These are phyloP conservation scores for Margaritispora aquatica DNA, from an alignment of 495 filamentous ascomycete species.

Conservation along the genomic window DNA sequence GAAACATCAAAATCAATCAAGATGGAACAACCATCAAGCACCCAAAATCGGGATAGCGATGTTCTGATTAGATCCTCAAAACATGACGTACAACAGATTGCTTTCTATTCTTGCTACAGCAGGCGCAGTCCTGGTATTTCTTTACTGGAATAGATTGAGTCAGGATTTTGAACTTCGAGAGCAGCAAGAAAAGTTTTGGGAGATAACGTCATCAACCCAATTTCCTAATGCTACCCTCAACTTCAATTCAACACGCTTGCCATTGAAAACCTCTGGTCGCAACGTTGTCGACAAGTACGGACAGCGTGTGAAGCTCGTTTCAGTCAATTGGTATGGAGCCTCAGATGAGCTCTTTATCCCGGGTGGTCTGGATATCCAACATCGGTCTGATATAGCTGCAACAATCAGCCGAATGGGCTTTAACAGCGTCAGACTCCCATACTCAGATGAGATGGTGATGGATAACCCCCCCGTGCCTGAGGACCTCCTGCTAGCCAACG, in stretches of 20 bases:
- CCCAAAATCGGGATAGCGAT: background rate
- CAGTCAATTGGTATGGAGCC: constrained; percentile 59
- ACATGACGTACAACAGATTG: background rate
- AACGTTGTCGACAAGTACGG: constrained; percentile 48
- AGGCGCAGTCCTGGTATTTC: background rate
- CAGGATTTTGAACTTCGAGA: background rate
- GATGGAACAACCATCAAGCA: background rate
- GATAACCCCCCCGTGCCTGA: constrained; percentile 41
- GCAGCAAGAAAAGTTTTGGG: background rate
- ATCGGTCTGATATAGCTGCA: constrained; percentile 46
- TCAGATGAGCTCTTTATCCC: constrained; percentile 55
- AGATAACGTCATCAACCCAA: background rate
- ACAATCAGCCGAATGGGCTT: constrained; percentile 49
- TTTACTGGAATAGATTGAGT: background rate
- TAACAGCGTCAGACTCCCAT: constrained; percentile 58
- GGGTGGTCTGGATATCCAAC: constrained; percentile 50
- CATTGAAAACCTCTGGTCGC: constrained; percentile 45
- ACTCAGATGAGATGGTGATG: constrained; percentile 54
- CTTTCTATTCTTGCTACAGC: constrained; percentile 3
- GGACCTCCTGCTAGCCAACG: constrained; percentile 43
- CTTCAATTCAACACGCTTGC: constrained; percentile 31
- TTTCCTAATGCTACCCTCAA: background rate
- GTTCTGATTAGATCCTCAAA: background rate
- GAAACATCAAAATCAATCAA: background rate
- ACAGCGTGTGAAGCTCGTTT: constrained; percentile 46